phyloP scores from a whole-genome alignment of 1,284 basidiomycete species.

The Xerocomus minutiporus region DNA sequence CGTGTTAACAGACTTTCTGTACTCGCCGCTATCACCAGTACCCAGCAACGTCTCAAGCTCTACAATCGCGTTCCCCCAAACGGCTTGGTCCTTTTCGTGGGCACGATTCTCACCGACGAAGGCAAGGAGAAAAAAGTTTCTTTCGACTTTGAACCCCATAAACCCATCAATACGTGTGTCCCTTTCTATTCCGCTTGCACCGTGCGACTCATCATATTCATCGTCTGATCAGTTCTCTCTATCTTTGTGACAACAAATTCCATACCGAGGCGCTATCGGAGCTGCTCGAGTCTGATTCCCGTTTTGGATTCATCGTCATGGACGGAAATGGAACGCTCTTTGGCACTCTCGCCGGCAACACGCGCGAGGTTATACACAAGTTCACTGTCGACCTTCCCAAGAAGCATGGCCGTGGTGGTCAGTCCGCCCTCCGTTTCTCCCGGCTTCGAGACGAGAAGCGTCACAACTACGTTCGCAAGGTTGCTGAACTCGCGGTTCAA shows the following conservation, averaged over 20 bases:
- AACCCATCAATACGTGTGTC: conserved; percentile 95
- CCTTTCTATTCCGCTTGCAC: background rate
- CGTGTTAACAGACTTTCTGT: conserved; percentile 98
- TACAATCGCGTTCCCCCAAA: conserved; percentile 96
- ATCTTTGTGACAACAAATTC: conserved; percentile 99
- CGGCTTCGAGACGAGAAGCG: conserved; percentile 99
- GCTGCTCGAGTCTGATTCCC: conserved; percentile 94
- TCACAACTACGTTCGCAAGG: conserved; percentile 99
- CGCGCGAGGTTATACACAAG: conserved; percentile 95
- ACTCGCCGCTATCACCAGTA: conserved; percentile 95
- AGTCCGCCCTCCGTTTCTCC: conserved; percentile 99
- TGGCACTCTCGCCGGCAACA: conserved; percentile 94
- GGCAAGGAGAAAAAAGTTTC: conserved; percentile 99
- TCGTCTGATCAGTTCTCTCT: conserved; percentile 67
- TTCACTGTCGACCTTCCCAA: conserved; percentile 99
- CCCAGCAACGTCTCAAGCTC: conserved; percentile 97
- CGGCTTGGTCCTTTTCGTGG: conserved; percentile 95
- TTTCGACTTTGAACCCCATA: conserved; percentile 96
- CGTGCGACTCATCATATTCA: background rate
- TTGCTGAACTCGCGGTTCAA: conserved; percentile 94
- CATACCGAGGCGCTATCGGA: conserved; percentile 97
- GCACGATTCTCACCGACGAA: conserved; percentile 96
- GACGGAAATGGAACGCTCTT: conserved; percentile 97
- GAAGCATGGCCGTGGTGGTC: conserved; percentile 99
- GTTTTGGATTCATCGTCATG: conserved; percentile 99